phyloP scores from a whole-genome alignment of 129 eudicot genomes.

The Flaveria trinervia region DNA sequence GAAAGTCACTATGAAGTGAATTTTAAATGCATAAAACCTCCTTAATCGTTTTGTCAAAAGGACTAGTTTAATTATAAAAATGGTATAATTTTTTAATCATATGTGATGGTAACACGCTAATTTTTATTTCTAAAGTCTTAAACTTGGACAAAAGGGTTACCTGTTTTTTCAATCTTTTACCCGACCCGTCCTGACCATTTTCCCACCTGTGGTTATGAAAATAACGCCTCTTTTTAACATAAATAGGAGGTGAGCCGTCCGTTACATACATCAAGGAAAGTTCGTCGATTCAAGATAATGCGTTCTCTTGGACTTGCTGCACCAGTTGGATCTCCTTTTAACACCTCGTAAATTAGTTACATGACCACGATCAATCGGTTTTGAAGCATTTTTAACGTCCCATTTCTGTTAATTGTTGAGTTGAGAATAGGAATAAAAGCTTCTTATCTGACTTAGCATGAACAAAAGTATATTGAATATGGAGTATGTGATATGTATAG shows the following conservation, averaged over 20 bases:
- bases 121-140: background rate
- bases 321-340: slow-evolving; percentile 59
- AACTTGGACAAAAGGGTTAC: background rate
- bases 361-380: background rate
- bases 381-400: background rate
- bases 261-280: slow-evolving; percentile 40
- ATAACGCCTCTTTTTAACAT: background rate
- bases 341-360: slow-evolving; percentile 3
- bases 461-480: slow-evolving; percentile 20
- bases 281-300: slow-evolving; percentile 57
- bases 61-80: background rate
- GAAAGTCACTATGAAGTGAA: background rate
- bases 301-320: slow-evolving; percentile 66
- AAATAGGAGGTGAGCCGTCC: slow-evolving; percentile 46
- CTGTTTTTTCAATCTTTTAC: background rate
- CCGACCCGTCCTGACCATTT: background rate
- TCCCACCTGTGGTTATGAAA: background rate
- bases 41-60: background rate
- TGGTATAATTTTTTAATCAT: background rate
- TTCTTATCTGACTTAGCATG: slow-evolving; percentile 9
- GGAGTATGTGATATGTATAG: slow-evolving; percentile 35
- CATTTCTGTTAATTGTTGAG: slow-evolving; percentile 11
- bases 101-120: background rate
- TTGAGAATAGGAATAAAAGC: slow-evolving; percentile 29
- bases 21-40: slow-evolving; percentile 3